Evolutionary conservation across 2,329 filamentous ascomycete species (phyloP).

Genomic region (Cercospora zeina): DNA sequence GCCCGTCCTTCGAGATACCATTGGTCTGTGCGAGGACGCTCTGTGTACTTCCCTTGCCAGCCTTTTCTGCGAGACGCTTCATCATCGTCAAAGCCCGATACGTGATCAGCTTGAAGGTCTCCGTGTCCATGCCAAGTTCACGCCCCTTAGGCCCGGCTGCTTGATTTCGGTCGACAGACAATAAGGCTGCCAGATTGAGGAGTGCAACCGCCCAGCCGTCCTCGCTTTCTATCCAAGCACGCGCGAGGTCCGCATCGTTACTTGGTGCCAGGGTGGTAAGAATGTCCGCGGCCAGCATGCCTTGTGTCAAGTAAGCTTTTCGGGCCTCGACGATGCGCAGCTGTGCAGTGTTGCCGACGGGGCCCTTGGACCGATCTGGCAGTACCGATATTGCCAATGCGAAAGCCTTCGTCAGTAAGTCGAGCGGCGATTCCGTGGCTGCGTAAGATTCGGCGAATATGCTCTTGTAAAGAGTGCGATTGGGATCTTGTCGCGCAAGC

Average conservation of each 20-base stretch:
- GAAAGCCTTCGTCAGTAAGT: slow-evolving; percentile 84
- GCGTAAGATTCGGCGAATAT: slow-evolving; percentile 69
- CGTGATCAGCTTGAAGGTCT: slow-evolving; percentile 41
- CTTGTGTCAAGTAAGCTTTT: slow-evolving; percentile 89
- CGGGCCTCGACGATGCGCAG: slow-evolving; percentile 73
- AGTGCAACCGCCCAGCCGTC: slow-evolving; percentile 83
- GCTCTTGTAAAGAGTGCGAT: slow-evolving; percentile 77
- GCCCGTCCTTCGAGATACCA: slow-evolving; percentile 20
- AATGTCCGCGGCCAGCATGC: slow-evolving; percentile 85
- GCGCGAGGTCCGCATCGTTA: slow-evolving; percentile 60
- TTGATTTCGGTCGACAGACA: slow-evolving; percentile 60
- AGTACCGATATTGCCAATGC: slow-evolving; percentile 81
- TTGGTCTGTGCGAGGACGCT: slow-evolving; percentile 17
- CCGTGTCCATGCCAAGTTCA: slow-evolving; percentile 36
- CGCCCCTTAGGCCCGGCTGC: slow-evolving; percentile 25
- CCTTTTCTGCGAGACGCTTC: slow-evolving; percentile 50
- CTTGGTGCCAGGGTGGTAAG: slow-evolving; percentile 66
- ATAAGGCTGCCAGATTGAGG: slow-evolving; percentile 69
- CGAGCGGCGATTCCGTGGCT: slow-evolving; percentile 58
- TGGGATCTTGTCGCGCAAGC: slow-evolving; percentile 88
- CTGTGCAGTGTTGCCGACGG: slow-evolving; percentile 45
- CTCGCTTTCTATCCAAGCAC: slow-evolving; percentile 76
- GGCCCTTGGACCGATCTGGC: slow-evolving; percentile 67
- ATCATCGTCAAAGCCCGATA: slow-evolving; percentile 52
- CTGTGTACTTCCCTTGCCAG: slow-evolving; percentile 34